Percentiles rank a stretch among this genome's conserved stretches.
Evolutionary conservation across 345 rosid species (phyloP).

Genomic region (Microthlaspi erraticum): DNA sequence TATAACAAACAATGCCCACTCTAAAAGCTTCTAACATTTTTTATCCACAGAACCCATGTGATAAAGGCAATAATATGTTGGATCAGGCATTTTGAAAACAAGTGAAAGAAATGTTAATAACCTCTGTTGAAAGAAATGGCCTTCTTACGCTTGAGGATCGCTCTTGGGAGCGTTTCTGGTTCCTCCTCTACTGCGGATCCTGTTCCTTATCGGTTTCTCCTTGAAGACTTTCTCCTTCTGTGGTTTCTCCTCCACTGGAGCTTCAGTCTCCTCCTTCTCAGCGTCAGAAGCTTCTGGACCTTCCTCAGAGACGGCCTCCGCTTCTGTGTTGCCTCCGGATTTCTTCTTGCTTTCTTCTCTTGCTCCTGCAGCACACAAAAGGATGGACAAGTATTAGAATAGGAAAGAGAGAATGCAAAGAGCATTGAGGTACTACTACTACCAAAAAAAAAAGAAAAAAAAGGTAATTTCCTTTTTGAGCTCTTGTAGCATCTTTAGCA

Average conservation of each 20-base stretch:
- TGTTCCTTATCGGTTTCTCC: conserved; percentile 56
- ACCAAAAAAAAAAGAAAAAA: neutral
- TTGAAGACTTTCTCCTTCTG: conserved; percentile 51
- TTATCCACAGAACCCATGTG: no score
- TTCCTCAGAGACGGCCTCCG: conserved; percentile 59
- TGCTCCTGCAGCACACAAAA: conserved; percentile 66
- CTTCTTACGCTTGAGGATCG: conserved; percentile 74
- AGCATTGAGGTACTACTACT: conserved; percentile 6
- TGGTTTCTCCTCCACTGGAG: conserved; percentile 39
- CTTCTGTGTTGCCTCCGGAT: conserved; percentile 45
- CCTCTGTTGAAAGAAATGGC: no score
- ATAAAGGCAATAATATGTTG: no score
- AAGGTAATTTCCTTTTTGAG: conserved; percentile 77
- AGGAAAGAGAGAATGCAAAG: conserved; percentile 7
- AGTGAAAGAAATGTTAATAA: no score
- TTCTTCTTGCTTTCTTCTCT: conserved; percentile 91
- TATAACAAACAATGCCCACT: no score
- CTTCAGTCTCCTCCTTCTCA: conserved; percentile 54
- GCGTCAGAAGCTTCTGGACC: conserved; percentile 56
- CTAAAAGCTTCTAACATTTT: no score
- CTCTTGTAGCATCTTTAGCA: conserved; percentile 82
- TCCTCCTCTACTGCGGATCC: conserved; percentile 64
- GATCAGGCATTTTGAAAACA: no score
- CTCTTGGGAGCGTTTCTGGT: conserved; percentile 66
- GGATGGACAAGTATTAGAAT: conserved; percentile 22